These are phyloP conservation scores for Scleroderma bovista DNA, from an alignment of 768 basidiomycete genomes.

Conservation along the genomic window DNA sequence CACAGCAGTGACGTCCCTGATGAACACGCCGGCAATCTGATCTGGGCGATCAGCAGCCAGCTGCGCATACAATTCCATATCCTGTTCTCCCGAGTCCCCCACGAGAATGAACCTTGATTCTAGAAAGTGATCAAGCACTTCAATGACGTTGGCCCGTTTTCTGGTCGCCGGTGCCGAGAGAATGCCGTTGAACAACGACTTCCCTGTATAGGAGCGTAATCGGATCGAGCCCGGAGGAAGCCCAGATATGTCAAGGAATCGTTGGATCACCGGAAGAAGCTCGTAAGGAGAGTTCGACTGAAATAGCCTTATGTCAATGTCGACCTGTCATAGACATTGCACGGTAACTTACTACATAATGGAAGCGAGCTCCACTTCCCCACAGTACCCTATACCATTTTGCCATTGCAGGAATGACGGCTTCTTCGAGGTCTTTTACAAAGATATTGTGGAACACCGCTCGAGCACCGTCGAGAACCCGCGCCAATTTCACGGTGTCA, in stretches of 20 bases:
- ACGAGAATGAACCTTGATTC: constrained; percentile 75
- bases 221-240: constrained; percentile 74
- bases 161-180: constrained; percentile 77
- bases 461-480: constrained; percentile 73
- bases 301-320: constrained; percentile 2
- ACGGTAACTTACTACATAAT: constrained; percentile 71
- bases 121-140: constrained; percentile 70
- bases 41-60: constrained; percentile 63
- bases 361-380: constrained; percentile 68
- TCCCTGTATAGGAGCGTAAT: constrained; percentile 80
- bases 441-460: constrained; percentile 90
- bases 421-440: constrained; percentile 75
- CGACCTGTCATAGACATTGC: not conserved
- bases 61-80: constrained; percentile 83
- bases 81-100: constrained; percentile 93
- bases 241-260: constrained; percentile 66
- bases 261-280: constrained; percentile 68
- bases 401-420: constrained; percentile 77
- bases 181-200: constrained; percentile 78
- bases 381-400: constrained; percentile 72
- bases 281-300: constrained; percentile 89
- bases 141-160: constrained; percentile 77
- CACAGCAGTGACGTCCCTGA: constrained; percentile 61
- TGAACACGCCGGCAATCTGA: constrained; percentile 75
- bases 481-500: constrained; percentile 71